Base-by-base conservation (phyloP, 495 filamentous ascomycete species). In the Chlorociboria aeruginascens region DNA sequence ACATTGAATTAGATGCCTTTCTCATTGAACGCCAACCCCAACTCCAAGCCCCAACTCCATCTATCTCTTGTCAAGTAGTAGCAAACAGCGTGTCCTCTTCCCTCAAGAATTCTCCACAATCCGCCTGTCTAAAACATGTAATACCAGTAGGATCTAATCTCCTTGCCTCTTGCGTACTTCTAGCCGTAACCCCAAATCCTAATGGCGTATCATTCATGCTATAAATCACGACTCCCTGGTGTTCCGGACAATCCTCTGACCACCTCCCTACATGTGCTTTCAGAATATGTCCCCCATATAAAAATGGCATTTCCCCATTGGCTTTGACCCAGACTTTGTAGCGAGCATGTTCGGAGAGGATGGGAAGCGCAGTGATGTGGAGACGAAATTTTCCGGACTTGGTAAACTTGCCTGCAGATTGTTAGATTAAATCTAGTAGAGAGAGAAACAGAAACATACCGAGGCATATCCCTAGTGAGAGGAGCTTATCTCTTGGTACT, bases 261-360 rank as follows among this genome's bases (percentile, higher is more conserved):
- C 83, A 92, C 43, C 90, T 69, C 16, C 85, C 86, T 0, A 96
- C 78, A 66, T 98, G 92, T 16, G 93, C 92, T 66, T 94, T 94
- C 37, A 92, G 76, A 20, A 96, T 73, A 61, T 93, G 83, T 28
- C 83, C 81, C 30, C 89, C 92, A 65, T 98, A 98, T 11, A 94
- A 67, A 63, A 87, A 95, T 32, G 89, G 86, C 84, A 94, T 92
- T 63, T 88, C 87, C 40, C 93, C 92, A 67, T 99, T 99, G 17
- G 79, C 66, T 66, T 93, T 93, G 48, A 99, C 80, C 86, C 86
- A 96, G 45, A 95, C 76, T 74, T 95, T 95, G 64, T 92, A 87
- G 31, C 94, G 72, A 17, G 92, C 89, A 65, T 94, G 83, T 34
- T 84, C 77, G 14, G 89, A 83, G 50, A 99, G 79, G 45, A 95